These are phyloP conservation scores for Fusarium sp. DNA, from an alignment of 2,329 filamentous ascomycete genomes.

Conservation along the genomic window DNA sequence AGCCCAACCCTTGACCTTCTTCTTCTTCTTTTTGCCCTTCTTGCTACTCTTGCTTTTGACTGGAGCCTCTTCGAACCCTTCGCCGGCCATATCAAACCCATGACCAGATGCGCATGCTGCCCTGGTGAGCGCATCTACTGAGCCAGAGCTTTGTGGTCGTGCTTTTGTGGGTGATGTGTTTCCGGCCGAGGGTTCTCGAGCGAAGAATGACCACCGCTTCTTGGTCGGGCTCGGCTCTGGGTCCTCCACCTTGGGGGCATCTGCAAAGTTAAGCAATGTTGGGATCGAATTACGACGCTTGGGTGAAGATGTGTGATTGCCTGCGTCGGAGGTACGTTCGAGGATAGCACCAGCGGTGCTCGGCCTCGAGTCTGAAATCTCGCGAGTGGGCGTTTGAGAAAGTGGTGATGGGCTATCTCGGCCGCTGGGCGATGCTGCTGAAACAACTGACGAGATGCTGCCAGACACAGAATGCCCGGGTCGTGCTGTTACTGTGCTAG, in stretches of 20 bases:
- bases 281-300: slow-evolving; percentile 74
- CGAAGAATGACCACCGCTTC: slow-evolving; percentile 75
- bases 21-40: slow-evolving; percentile 63
- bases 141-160: slow-evolving; percentile 64
- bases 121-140: slow-evolving; percentile 57
- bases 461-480: slow-evolving; percentile 81
- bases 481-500: slow-evolving; percentile 80
- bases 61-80: slow-evolving; percentile 43
- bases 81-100: slow-evolving; percentile 51
- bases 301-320: slow-evolving; percentile 54
- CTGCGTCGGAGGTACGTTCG: slow-evolving; percentile 60
- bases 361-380: slow-evolving; percentile 69
- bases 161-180: slow-evolving; percentile 64
- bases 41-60: slow-evolving; percentile 49
- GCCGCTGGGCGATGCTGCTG: slow-evolving; percentile 65
- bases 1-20: slow-evolving; percentile 83
- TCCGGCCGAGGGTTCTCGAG: slow-evolving; percentile 69
- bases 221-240: slow-evolving; percentile 66
- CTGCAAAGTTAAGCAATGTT: slow-evolving; percentile 62
- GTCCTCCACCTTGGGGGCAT: slow-evolving; percentile 54
- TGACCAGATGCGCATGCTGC: slow-evolving; percentile 56
- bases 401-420: slow-evolving; percentile 57
- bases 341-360: slow-evolving; percentile 81
- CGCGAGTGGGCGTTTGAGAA: slow-evolving; percentile 59
- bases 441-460: slow-evolving; percentile 84